These are phyloP conservation scores for Elaeis oleifera DNA, from an alignment of 202 grass and related monocot genomes.

Conservation along the genomic window DNA sequence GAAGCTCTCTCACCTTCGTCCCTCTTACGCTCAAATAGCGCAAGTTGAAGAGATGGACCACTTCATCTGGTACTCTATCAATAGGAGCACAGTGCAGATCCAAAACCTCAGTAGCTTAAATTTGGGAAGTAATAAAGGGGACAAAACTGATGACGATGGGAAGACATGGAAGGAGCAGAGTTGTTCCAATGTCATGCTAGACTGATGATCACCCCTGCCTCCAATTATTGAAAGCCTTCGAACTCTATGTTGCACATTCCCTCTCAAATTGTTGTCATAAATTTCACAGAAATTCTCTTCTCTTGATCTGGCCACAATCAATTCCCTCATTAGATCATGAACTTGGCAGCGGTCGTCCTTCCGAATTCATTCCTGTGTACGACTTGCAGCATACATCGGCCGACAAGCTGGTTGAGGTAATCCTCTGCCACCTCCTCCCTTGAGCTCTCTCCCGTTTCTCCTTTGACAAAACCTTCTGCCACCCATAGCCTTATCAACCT, in stretches of 20 bases:
- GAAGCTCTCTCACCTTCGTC: conserved; percentile 16
- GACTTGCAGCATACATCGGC: conserved; percentile 13
- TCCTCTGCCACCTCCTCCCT: conserved; percentile 17
- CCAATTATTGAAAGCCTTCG: not conserved
- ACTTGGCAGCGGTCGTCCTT: conserved; percentile 4
- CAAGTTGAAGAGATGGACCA: conserved; percentile 26
- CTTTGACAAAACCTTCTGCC: conserved; percentile 14
- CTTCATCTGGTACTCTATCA: not conserved
- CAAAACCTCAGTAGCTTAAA: conserved; percentile 8
- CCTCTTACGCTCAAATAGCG: conserved; percentile 22
- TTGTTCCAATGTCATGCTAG: not conserved
- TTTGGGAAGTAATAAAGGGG: not conserved
- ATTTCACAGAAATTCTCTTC: conserved; percentile 3
- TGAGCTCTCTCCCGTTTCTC: not conserved
- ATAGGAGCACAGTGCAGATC: conserved; percentile 13
- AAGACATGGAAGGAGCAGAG: conserved; percentile 6
- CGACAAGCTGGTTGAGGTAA: conserved; percentile 9
- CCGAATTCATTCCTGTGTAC: not conserved
- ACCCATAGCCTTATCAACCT: conserved; percentile 22
- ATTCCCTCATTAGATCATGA: conserved; percentile 15
- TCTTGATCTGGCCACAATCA: conserved; percentile 11
- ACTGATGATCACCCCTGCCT: not conserved
- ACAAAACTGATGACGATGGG: not conserved
- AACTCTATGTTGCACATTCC: not conserved
- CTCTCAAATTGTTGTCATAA: too few species aligned